These are phyloP conservation scores for Barnettozyma wickerhamii DNA, from an alignment of 805 yeast genomes.

Conservation along the genomic window DNA sequence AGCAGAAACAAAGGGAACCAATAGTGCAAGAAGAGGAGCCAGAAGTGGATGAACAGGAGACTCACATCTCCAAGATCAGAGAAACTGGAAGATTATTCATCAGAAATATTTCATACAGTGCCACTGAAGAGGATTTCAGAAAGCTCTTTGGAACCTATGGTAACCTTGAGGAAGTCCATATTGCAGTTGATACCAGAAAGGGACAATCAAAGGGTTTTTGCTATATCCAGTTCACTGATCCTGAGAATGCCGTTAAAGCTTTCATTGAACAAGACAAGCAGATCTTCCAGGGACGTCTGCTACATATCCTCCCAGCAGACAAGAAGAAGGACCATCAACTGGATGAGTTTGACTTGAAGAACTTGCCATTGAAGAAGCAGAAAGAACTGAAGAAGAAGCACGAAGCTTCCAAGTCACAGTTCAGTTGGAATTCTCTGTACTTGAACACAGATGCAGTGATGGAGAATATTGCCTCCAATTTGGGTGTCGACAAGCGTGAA, in stretches of 20 bases:
- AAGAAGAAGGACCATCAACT: slow-evolving; percentile 75
- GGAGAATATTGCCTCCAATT: slow-evolving; percentile 78
- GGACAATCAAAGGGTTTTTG: slow-evolving; percentile 93
- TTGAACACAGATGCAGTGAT: slow-evolving; percentile 90
- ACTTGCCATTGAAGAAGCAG: slow-evolving; percentile 90
- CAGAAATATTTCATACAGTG: slow-evolving; percentile 76
- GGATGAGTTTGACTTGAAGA: slow-evolving; percentile 88
- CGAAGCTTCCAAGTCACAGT: slow-evolving; percentile 80
- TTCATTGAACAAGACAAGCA: slow-evolving; percentile 74
- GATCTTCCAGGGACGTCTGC: slow-evolving; percentile 88
- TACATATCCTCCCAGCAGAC: slow-evolving; percentile 86
- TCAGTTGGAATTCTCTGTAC: slow-evolving; percentile 92
- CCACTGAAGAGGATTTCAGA: slow-evolving; percentile 75
- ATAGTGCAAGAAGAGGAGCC: slow-evolving; percentile 11
- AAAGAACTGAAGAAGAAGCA: slow-evolving; percentile 77
- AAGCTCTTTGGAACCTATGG: slow-evolving; percentile 68
- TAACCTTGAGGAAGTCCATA: slow-evolving; percentile 77
- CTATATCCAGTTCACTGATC: slow-evolving; percentile 65
- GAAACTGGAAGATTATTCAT: slow-evolving; percentile 80
- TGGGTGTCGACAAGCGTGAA: slow-evolving; percentile 81
- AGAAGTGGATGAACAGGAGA: slow-evolving; percentile 42
- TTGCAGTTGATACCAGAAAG: slow-evolving; percentile 87
- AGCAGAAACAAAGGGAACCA: neutral
- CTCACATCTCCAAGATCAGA: slow-evolving; percentile 45
- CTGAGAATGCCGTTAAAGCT: slow-evolving; percentile 74